phyloP scores from a whole-genome alignment of 1,284 basidiomycete species.

The Pseudozyma thailandica region DNA sequence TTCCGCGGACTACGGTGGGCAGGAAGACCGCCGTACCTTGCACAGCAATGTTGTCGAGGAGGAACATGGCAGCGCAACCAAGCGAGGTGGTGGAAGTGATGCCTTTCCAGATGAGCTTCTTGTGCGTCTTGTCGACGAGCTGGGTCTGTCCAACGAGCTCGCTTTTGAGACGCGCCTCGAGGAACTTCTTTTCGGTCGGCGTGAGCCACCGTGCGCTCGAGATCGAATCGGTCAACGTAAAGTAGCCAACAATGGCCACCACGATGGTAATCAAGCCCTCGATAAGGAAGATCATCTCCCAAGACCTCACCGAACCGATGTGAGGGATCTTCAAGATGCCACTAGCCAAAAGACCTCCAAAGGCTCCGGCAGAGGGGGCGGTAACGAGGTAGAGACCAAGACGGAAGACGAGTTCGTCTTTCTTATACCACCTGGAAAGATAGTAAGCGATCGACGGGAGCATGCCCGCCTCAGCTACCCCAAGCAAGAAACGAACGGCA shows the following conservation, averaged over 20 bases:
- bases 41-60: conserved; percentile 67
- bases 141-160: conserved; percentile 47
- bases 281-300: conserved; percentile 68
- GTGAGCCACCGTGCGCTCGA: conserved; percentile 66
- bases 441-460: conserved; percentile 64
- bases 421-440: conserved; percentile 66
- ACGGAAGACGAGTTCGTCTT: conserved; percentile 66
- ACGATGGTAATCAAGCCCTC: conserved; percentile 68
- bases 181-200: conserved; percentile 65
- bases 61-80: conserved; percentile 63
- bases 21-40: conserved; percentile 66
- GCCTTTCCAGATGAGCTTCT: conserved; percentile 42
- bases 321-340: conserved; percentile 43
- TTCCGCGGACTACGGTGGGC: conserved; percentile 66
- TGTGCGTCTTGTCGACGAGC: conserved; percentile 46
- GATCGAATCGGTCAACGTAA: conserved; percentile 67
- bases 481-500: conserved; percentile 66
- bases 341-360: conserved; percentile 64
- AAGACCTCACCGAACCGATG: conserved; percentile 50
- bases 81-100: conserved; percentile 50
- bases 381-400: conserved; percentile 63
- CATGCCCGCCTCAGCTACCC: conserved; percentile 67
- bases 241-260: conserved; percentile 62
- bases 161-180: conserved; percentile 32
- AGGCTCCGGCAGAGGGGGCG: conserved; percentile 57